Base-by-base conservation (phyloP, 805 yeast genomes). In the Barnettozyma botsteinii region DNA sequence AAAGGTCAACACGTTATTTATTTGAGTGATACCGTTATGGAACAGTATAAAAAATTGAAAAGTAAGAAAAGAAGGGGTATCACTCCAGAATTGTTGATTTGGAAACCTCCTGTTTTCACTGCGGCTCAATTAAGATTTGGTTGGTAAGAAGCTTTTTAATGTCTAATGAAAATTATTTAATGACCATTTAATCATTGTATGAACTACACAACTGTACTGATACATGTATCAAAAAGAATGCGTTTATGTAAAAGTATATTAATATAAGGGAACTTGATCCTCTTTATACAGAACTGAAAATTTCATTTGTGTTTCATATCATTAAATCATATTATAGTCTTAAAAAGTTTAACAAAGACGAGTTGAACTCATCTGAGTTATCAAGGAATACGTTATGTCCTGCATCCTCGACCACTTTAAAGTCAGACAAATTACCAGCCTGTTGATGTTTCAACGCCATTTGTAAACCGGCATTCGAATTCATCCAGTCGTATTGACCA, bases 91-190 rank as follows among this genome's bases (percentile, higher is more conserved):
- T 76, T 75, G 53, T 69, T 93, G 42, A 67, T 71, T 14, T 93
- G 99, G 99, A 85, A 82, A 49, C 98, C 98, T 8, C 98, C 98
- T 0, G 83, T 85, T 4, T 64, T 85, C 59, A 91, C 97, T 4
- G 96, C 97, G 19, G 89, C 95, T 39, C 98, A 93, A 67, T 68
- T 93, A 55, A 72, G 97, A 53, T 93, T 93, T 64, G 97, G 96
- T 4, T 89, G 97, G 96, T 89, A 63, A 64, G 14, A 26, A 7
- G 10, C 7, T 21, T n/a, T 13, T 29, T 13, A 14, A 18, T 29
- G 6, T 9, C 8, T 18, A 30, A 30, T 30, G 33, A 19, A 19
- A n/a, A n/a, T n/a, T n/a, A n/a, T n/a, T n/a, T n/a, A n/a, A n/a
- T n/a, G n/a, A n/a, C n/a, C n/a, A n/a, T n/a, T n/a, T n/a, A n/a